phyloP scores from a whole-genome alignment of 495 filamentous ascomycete genomes.

The Aspergillus panamensis region DNA sequence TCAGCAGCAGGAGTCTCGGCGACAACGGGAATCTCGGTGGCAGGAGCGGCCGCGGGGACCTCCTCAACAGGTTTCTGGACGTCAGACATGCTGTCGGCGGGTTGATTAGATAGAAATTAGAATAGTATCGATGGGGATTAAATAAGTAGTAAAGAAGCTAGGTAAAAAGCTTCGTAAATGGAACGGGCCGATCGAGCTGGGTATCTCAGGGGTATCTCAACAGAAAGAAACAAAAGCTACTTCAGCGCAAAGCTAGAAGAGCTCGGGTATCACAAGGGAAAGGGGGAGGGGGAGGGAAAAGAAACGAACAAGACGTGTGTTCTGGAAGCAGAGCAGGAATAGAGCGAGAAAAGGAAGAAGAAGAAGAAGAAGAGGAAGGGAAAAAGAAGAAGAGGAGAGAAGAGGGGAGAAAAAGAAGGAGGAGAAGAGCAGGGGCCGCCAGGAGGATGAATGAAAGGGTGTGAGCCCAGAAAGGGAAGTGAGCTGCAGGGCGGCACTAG shows the following conservation, averaged over 20 bases:
- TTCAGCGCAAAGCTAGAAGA: constrained; percentile 28
- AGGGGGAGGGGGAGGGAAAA: constrained; percentile 26
- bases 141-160: constrained; percentile 24
- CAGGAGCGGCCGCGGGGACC: constrained; percentile 34
- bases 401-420: constrained; percentile 26
- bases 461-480: constrained; percentile 33
- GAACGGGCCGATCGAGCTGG: constrained; percentile 20
- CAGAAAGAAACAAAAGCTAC: constrained; percentile 44
- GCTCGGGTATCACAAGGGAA: constrained; percentile 50
- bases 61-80: constrained; percentile 46
- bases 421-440: constrained; percentile 27
- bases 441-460: constrained; percentile 24
- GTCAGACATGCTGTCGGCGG: constrained; percentile 48
- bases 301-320: constrained; percentile 19
- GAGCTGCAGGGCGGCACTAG: constrained; percentile 44
- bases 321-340: constrained; percentile 25
- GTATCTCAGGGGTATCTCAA: constrained; percentile 46
- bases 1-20: constrained; percentile 35
- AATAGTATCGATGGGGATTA: constrained; percentile 23
- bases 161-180: constrained; percentile 26
- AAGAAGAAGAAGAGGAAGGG: constrained; percentile 18
- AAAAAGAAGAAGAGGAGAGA: constrained; percentile 22
- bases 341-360: constrained; percentile 6
- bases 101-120: constrained; percentile 35
- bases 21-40: constrained; percentile 32